Evolutionary conservation across 495 filamentous ascomycete genomes (phyloP).

Genomic region (Hypoxylon crocopeplum): DNA sequence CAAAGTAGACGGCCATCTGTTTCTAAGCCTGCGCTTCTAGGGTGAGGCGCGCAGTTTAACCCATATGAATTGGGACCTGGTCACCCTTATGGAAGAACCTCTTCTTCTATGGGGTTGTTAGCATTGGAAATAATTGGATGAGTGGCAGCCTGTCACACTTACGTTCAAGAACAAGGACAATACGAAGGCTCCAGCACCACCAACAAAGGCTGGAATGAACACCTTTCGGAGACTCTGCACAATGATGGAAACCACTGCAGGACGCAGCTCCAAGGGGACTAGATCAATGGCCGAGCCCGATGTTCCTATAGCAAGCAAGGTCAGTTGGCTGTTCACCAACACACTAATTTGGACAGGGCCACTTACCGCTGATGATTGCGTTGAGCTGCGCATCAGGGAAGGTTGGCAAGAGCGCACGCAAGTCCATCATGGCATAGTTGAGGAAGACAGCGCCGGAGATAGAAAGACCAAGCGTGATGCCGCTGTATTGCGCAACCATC

Average conservation of each 20-base stretch:
- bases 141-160: too few relatives aligned
- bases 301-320: too few relatives aligned
- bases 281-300: background rate
- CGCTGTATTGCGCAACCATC: slow-evolving; percentile 53
- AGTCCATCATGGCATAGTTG: slow-evolving; percentile 41
- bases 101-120: too few relatives aligned
- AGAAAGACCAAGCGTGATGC: slow-evolving; percentile 53
- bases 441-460: slow-evolving; percentile 58
- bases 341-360: too few relatives aligned
- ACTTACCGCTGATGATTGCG: background rate
- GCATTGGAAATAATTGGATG: too few relatives aligned
- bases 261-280: background rate
- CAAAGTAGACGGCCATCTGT: too few relatives aligned
- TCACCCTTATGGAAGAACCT: too few relatives aligned
- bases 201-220: background rate
- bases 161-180: background rate
- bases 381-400: background rate
- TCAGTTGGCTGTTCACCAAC: too few relatives aligned
- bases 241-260: background rate
- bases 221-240: background rate
- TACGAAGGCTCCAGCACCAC: background rate
- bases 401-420: background rate
- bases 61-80: too few relatives aligned
- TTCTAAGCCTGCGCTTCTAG: too few relatives aligned
- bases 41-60: too few relatives aligned